Evolutionary conservation across 106 monocot species (phyloP).

Genomic region (Phalaenopsis aphrodite): DNA sequence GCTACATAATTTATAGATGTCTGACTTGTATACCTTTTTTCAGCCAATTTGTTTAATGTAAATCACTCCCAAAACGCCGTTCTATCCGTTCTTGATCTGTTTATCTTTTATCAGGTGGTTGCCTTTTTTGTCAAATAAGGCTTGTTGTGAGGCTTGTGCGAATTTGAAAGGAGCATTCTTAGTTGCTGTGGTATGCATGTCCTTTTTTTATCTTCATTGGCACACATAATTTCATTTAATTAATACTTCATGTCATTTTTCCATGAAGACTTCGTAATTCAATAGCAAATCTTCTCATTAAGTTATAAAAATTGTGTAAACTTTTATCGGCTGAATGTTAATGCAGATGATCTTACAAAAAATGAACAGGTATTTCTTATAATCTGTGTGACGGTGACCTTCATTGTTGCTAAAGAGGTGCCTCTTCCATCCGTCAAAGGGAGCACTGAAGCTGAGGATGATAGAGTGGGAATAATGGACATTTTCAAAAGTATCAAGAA

Average conservation of each 20-base stretch:
- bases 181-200: constrained; percentile 70
- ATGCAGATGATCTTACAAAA: not conserved
- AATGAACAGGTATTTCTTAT: constrained; percentile 41
- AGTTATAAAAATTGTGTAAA: not conserved
- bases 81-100: not conserved
- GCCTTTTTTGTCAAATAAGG: constrained; percentile 76
- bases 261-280: not conserved
- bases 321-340: not conserved
- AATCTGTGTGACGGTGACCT: constrained; percentile 27
- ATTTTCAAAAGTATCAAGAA: constrained; percentile 44
- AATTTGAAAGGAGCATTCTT: constrained; percentile 98
- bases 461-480: constrained; percentile 10
- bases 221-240: not conserved
- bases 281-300: not conserved
- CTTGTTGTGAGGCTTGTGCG: constrained; percentile 96
- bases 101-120: constrained; percentile 64
- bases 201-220: not conserved
- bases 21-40: not conserved
- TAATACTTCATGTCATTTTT: not conserved
- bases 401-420: constrained; percentile 40
- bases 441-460: constrained; percentile 5
- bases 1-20: not conserved
- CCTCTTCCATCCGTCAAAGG: constrained; percentile 20
- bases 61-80: not conserved
- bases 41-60: not conserved